These are phyloP conservation scores for Wallacemonas sp. DNA, from an alignment of 208 protist species.

Conservation along the genomic window DNA sequence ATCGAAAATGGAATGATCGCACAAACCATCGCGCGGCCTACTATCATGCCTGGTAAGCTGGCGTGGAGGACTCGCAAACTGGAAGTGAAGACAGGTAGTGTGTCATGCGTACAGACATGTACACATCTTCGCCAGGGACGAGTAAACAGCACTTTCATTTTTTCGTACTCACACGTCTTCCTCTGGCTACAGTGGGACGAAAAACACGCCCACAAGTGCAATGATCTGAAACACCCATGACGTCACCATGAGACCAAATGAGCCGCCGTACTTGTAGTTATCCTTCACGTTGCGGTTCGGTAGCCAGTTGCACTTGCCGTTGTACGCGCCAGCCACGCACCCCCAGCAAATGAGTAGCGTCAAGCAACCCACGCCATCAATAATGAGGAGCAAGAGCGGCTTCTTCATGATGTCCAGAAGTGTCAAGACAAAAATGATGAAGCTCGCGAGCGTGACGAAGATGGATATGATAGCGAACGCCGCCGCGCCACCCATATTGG, in stretches of 20 bases:
- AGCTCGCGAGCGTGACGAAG: constrained; percentile 24
- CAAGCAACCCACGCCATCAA: constrained; percentile 25
- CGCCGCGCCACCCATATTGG: constrained; percentile 30
- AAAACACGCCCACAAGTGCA: constrained; percentile 24
- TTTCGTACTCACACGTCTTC: no score
- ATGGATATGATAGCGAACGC: constrained; percentile 51
- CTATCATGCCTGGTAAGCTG: no score
- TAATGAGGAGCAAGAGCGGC: constrained; percentile 19
- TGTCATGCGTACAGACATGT: no score
- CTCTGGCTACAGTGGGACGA: constrained; percentile 31
- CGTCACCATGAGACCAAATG: constrained; percentile 42
- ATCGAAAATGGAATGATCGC: no score
- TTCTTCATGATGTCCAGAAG: constrained; percentile 21
- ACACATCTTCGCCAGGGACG: no score
- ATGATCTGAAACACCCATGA: constrained; percentile 35
- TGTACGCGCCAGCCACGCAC: constrained; percentile 28
- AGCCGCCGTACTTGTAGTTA: constrained; percentile 24
- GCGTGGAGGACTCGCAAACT: no score
- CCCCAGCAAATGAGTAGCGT: constrained; percentile 39
- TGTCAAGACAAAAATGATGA: constrained; percentile 21
- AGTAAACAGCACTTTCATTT: no score
- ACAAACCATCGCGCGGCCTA: no score
- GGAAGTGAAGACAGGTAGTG: no score
- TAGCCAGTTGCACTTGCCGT: constrained; percentile 24
- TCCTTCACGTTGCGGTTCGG: constrained; percentile 14